Evolutionary conservation across 2,329 filamentous ascomycete genomes (phyloP).

Genomic region (Cladobotryum protrusum): DNA sequence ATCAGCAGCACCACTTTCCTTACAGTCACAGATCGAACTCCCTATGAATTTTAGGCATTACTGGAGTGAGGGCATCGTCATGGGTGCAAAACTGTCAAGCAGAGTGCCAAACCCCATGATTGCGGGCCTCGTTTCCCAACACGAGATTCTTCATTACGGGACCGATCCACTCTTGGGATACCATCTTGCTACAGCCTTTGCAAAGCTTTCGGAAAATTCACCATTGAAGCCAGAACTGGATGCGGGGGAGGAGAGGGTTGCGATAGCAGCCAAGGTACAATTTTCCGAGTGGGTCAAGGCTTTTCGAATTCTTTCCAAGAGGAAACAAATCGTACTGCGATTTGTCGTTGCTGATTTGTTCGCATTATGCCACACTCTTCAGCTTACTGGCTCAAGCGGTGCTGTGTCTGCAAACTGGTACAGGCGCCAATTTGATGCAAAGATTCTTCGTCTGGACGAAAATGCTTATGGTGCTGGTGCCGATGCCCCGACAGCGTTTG

Average conservation of each 20-base stretch:
- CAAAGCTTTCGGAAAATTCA: conserved; percentile 31
- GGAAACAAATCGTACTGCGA: conserved; percentile 33
- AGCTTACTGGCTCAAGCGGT: conserved; percentile 28
- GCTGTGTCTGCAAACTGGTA: conserved; percentile 34
- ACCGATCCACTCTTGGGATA: conserved; percentile 49
- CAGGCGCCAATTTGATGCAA: conserved; percentile 33
- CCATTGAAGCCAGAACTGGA: conserved; percentile 26
- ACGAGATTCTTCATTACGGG: conserved; percentile 39
- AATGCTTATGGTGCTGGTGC: conserved; percentile 31
- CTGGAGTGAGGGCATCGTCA: conserved; percentile 30
- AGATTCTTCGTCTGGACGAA: conserved; percentile 36
- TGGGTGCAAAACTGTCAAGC: conserved; percentile 12
- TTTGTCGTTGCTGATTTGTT: conserved; percentile 44
- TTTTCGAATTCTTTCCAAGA: conserved; percentile 27
- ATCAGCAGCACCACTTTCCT: conserved; percentile 32
- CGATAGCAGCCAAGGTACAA: conserved; percentile 35
- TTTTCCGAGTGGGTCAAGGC: conserved; percentile 41
- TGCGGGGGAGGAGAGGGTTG: conserved; percentile 17
- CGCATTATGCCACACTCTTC: conserved; percentile 46
- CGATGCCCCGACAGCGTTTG: conserved; percentile 38
- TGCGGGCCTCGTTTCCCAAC: conserved; percentile 26
- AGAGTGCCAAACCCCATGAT: conserved; percentile 41
- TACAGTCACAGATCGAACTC: conserved; percentile 20
- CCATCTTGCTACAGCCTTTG: conserved; percentile 47
- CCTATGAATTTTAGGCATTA: conserved; percentile 22